Base-by-base conservation (phyloP, 2,329 filamentous ascomycete species). In the Lachnellula occidentalis region DNA sequence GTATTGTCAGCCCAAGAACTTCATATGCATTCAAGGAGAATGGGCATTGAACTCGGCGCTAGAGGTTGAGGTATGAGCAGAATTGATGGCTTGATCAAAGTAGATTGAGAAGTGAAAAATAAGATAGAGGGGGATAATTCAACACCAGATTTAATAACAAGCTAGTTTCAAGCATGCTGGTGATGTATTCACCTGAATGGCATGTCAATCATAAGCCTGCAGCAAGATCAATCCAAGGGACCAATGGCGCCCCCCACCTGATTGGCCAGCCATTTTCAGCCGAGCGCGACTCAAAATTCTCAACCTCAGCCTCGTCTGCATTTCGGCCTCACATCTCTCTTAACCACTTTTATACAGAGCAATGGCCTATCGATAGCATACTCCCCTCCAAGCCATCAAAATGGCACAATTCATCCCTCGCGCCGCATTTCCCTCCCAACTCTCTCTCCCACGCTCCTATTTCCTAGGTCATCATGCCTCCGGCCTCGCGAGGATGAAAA, bases 381-480 rank as follows among this genome's bases (percentile, higher is more conserved):
- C 15, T 37, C 12, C 27, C 5, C 14, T 9, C 34, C 3, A 17
- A 22, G 52, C 54, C 54, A 47, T 42, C 39, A 50, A 11, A 39
- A 67, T 66, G 63, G 56, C 64, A 50, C 52, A 62, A 55, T 95
- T 97, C 73, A 71, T 86, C 42, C 90, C 94, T 24, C 89, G 92
- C 64, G 71, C 76, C 61, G 73, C 75, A 51, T 97, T 95, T 71
- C 83, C 86, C 39, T 76, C 85, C 43, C 86, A 92, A 65, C 67
- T 75, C 43, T 87, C 85, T 50, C 86, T 97, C 58, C 86, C 88
- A 39, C 85, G 90, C 61, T 94, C 92, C 56, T 99, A 97, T 74
- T 99, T 90, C 74, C 80, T 97, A 46, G 94, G 94, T 58, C 94
- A 99, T 74, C 94, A 99, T 77, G 82, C 83, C 57, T 81, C 88